Conservation (phyloP, 495 filamentous ascomycete species). For the Annulohypoxylon bovei region DNA sequence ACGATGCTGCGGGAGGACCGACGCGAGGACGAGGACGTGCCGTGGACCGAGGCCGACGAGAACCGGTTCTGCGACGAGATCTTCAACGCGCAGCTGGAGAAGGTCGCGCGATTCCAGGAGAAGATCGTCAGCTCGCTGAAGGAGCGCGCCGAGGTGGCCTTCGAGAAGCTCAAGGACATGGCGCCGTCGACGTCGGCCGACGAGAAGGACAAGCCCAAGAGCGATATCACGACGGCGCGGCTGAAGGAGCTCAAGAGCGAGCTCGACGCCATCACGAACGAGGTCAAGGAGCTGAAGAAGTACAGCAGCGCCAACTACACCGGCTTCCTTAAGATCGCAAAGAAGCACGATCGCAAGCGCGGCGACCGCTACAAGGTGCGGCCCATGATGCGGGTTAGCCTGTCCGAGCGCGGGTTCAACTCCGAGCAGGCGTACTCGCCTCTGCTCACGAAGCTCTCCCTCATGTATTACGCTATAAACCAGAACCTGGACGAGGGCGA, state of each 20-base stretch:
- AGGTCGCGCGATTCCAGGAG: conserved; percentile 89
- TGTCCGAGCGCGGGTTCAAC: conserved; percentile 90
- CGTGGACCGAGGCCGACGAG: conserved; percentile 97
- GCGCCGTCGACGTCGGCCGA: conserved; percentile 51
- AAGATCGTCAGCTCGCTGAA: conserved; percentile 76
- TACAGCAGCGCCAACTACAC: conserved; percentile 97
- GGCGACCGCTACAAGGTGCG: conserved; percentile 83
- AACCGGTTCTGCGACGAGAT: conserved; percentile 92
- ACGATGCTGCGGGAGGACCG: conserved; percentile 80
- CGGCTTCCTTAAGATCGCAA: conserved; percentile 95
- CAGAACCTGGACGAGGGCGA: conserved; percentile 73
- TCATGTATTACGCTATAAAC: conserved; percentile 94
- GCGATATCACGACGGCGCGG: conserved; percentile 59
- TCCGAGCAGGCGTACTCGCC: conserved; percentile 90
- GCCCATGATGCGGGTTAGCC: conserved; percentile 86
- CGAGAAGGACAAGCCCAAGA: conserved; percentile 49
- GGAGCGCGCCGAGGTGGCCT: conserved; percentile 69
- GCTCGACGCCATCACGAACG: conserved; percentile 85
- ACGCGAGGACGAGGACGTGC: conserved; percentile 63
- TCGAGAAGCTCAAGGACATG: conserved; percentile 69
- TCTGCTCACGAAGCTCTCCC: conserved; percentile 85
- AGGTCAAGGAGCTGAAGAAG: conserved; percentile 92
- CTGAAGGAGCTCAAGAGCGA: conserved; percentile 78
- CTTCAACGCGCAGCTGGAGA: conserved; percentile 92
- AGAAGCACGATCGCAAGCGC: conserved; percentile 96